These are phyloP conservation scores for Apophysomyces elegans DNA, from an alignment of 371 early-diverging fungal species.

Conservation along the genomic window DNA sequence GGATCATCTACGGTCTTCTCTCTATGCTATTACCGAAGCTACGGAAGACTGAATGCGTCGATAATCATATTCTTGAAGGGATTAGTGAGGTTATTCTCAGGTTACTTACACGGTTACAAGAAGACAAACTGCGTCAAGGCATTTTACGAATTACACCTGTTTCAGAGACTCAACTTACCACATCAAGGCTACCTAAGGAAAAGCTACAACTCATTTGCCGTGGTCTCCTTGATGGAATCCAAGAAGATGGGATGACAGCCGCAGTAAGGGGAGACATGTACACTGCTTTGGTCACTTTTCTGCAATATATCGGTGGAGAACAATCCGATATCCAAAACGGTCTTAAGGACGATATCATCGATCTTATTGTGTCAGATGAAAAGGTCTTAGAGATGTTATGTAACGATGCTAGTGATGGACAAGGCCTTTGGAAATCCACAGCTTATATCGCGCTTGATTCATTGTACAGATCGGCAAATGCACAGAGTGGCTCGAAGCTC, in stretches of 20 bases:
- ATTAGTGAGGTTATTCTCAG: constrained; percentile 65
- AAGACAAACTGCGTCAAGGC: constrained; percentile 35
- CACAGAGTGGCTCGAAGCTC: constrained; percentile 56
- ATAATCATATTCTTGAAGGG: constrained; percentile 55
- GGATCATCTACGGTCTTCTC: constrained; percentile 64
- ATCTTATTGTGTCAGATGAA: constrained; percentile 54
- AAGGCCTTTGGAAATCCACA: constrained; percentile 83
- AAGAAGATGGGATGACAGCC: constrained; percentile 61
- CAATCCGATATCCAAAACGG: constrained; percentile 7
- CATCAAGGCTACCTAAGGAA: constrained; percentile 58
- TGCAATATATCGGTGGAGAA: constrained; percentile 57
- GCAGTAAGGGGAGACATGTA: constrained; percentile 85
- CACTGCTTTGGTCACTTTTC: constrained; percentile 71
- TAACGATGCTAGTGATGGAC: constrained; percentile 83
- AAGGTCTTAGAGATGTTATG: constrained; percentile 72
- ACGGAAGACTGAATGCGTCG: constrained; percentile 23
- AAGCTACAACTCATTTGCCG: constrained; percentile 60
- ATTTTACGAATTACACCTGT: constrained; percentile 32
- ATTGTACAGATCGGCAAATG: constrained; percentile 60
- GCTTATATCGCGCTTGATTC: constrained; percentile 81
- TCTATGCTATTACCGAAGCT: constrained; percentile 66
- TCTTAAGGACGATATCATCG: constrained; percentile 34
- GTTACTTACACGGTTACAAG: constrained; percentile 48
- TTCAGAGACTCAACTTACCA: constrained; percentile 24
- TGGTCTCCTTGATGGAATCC: constrained; percentile 70